A percentile compares a stretch with the other conserved stretches of the same genome.
Conservation (phyloP, 2,329 filamentous ascomycete species). For the Grosmannia huntii region DNA sequence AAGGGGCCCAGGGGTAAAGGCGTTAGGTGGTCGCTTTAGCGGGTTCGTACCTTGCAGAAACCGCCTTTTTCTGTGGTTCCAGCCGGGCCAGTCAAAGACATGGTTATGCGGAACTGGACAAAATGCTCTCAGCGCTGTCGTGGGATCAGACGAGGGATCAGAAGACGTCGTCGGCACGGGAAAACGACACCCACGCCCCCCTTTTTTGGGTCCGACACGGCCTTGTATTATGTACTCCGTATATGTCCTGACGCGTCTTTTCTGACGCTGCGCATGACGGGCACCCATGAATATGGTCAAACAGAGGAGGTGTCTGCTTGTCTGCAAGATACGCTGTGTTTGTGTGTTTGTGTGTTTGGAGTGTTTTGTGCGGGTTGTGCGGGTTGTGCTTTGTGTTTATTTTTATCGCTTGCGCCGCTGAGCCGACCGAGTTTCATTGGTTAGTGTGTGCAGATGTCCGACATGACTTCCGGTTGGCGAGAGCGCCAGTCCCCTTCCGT, state of each 20-base stretch:
- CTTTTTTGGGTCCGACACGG: no score
- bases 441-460: background rate
- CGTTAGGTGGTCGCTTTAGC: slow-evolving; percentile 7
- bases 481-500: background rate
- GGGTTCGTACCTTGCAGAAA: slow-evolving; percentile 10
- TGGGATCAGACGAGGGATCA: background rate
- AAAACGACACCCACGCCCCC: no score
- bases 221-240: no score
- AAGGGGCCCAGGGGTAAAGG: slow-evolving; percentile 3
- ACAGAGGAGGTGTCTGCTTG: no score
- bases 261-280: no score
- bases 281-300: no score
- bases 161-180: background rate
- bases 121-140: background rate
- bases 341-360: no score
- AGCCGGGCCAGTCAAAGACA: background rate
- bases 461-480: background rate
- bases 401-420: background rate
- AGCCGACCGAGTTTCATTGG: background rate
- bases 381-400: no score
- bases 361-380: no score
- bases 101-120: background rate
- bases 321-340: no score
- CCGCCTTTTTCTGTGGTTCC: background rate
- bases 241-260: no score